Base-by-base conservation (phyloP, 2,329 filamentous ascomycete species). In the Hymenoscyphus occultus region DNA sequence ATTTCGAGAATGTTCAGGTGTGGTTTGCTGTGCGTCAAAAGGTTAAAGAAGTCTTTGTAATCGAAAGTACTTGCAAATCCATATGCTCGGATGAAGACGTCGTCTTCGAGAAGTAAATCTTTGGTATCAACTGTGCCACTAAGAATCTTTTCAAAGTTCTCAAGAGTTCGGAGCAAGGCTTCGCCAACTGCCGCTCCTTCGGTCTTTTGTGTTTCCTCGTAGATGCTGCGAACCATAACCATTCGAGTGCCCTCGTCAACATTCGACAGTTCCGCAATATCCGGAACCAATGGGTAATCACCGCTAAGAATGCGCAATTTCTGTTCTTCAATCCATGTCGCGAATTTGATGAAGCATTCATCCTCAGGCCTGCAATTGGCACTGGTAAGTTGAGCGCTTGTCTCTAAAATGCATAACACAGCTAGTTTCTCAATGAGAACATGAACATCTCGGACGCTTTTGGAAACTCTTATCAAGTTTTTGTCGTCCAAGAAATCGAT, bases 1-100 rank as follows among this genome's bases (percentile, higher is more conserved):
- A 71, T 63, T 56, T 72, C 70, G 7, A 72, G 61, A 35, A 72
- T 64, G 13, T 56, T 64, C n/a, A 70, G 28, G 13, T 61, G 35
- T 6, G 70, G 70, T 5, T 69, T 67, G 5, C 54, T 62, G 59
- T 68, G 62, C 2, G 32, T 35, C 7, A 69, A 19, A 14, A 60
- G 12, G 9, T 42, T n/a, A 28, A 70, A 51, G 59, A 67, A 70
- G 13, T 66, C 54, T 32, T 39, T 39, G 32, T 57, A 3, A 12
- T 57, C 54, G 6, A 31, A 62, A 12, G 51, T 28, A 13, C 42
- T 22, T 1, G 39, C 39, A 48, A 61, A 60, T 54, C 65, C 59
- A 59, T 69, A 65, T 48, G 67, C 57, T 48, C 61, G 42, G 3
- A 56, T 64, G 2, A 70, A 56, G 22, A 66, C 22, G 39, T 66